Base-by-base conservation (phyloP, 2,329 filamentous ascomycete genomes). In the Tricladium varicosporioides region DNA sequence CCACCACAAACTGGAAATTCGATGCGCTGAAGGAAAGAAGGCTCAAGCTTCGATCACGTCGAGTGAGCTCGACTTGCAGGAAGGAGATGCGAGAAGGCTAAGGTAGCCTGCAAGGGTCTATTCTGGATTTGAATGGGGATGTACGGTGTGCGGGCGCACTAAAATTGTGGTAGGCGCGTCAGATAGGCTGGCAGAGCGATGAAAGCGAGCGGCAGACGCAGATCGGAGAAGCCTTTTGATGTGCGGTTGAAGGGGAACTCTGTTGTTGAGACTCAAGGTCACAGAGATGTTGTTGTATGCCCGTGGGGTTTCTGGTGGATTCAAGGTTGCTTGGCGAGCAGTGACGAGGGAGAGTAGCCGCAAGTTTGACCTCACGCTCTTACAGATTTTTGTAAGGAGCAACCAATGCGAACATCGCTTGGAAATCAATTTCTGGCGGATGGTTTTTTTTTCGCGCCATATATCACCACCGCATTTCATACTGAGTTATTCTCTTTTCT, bases 81-180 rank as follows among this genome's bases (percentile, higher is more conserved):
- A 40, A n/a, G n/a, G 36, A n/a, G 9, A 40, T 40, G 60, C 54
- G 61, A 48, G 54, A 63, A 64, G 62, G 62, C 65, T 64, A 65
- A 65, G 59, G 55, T 52, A 59, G 53, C 33, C 53, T 56, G 54
- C 65, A 62, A 64, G 65, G 66, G 59, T 65, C 51, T 40, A 55
- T 57, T 53, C 51, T 51, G 45, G 50, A 52, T 58, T 59, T 50
- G 61, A 57, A 59, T 54, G 43, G 55, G 59, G 57, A 61, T 60
- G 60, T 51, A 60, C 60, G 62, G 63, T 65, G 63, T 61, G 58
- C 44, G 53, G 46, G 36, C 31, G 49, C 31, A 16, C 22, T 22
- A 31, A n/a, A 53, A n/a, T 31, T 16, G 47, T 45, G 36, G n/a
- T 4, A 40, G 36, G 36, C 36, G 36, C 31, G 43, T 47, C 44